Evolutionary conservation across 2,329 filamentous ascomycete species (phyloP).

Genomic region (Karstenula rhodostoma): DNA sequence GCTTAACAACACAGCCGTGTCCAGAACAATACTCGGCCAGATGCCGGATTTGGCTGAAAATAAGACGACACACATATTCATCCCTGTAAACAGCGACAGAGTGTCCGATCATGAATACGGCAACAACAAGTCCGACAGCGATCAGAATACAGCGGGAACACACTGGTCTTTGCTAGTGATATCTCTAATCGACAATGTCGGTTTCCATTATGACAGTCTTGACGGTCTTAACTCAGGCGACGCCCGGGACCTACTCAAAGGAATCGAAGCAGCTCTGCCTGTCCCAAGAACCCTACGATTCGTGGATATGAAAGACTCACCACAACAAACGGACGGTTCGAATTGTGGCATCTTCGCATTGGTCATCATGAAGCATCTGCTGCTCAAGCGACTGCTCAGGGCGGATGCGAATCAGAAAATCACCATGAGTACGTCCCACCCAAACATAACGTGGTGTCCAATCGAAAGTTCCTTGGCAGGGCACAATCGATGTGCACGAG

Average conservation of each 20-base stretch:
- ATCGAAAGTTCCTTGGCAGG: neutral
- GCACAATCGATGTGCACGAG: neutral
- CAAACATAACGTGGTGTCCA: constrained; percentile 59
- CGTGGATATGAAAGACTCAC: constrained; percentile 82
- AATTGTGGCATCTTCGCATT: constrained; percentile 98
- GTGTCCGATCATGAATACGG: constrained; percentile 45
- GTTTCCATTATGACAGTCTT: constrained; percentile 96
- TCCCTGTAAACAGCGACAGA: constrained; percentile 88
- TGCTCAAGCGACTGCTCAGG: constrained; percentile 81
- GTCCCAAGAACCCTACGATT: constrained; percentile 75
- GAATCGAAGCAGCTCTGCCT: constrained; percentile 76
- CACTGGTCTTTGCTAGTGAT: constrained; percentile 97
- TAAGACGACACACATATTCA: constrained; percentile 90
- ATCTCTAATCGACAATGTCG: constrained; percentile 84
- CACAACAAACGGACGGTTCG: constrained; percentile 89
- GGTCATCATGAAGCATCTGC: constrained; percentile 90
- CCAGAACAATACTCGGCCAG: constrained; percentile 63
- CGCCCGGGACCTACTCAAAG: constrained; percentile 72
- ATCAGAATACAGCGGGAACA: constrained; percentile 61
- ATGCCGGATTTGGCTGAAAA: constrained; percentile 78
- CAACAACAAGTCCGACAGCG: constrained; percentile 72
- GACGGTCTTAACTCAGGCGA: constrained; percentile 77
- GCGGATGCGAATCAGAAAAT: constrained; percentile 86
- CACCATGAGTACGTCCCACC: constrained; percentile 90
- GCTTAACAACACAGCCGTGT: constrained; percentile 57